Evolutionary conservation across 805 yeast genomes (phyloP).

Genomic region (Candida stauntonica): DNA sequence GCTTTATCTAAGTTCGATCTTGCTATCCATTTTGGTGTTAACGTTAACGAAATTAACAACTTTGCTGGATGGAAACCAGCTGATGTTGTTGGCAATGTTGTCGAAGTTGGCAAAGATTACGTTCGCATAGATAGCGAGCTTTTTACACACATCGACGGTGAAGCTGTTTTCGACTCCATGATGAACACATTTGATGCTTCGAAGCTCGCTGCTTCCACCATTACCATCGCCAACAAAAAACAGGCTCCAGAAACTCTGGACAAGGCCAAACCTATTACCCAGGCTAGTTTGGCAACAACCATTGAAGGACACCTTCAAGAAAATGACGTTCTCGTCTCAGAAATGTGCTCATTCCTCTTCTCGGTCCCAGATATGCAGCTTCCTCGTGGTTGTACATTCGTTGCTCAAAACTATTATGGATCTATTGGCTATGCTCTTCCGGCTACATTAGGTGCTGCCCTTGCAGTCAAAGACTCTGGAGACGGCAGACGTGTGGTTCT

Average conservation of each 20-base stretch:
- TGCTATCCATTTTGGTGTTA: slow-evolving; percentile 64
- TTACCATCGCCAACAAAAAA: not conserved
- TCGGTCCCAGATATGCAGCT: slow-evolving; percentile 54
- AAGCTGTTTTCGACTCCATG: slow-evolving; percentile 16
- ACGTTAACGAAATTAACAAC: slow-evolving; percentile 54
- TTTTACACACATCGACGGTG: slow-evolving; percentile 17
- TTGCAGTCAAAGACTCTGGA: slow-evolving; percentile 47
- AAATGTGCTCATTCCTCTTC: slow-evolving; percentile 64
- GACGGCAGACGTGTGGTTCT: slow-evolving; percentile 41
- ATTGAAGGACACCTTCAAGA: slow-evolving; percentile 47
- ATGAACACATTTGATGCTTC: slow-evolving; percentile 9
- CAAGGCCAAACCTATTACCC: slow-evolving; percentile 11
- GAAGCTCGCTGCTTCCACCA: not conserved
- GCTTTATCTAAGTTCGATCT: slow-evolving; percentile 55
- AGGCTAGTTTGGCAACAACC: slow-evolving; percentile 44
- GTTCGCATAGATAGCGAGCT: slow-evolving; percentile 18
- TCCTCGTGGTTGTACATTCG: slow-evolving; percentile 47
- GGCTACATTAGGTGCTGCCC: slow-evolving; percentile 56
- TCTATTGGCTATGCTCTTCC: slow-evolving; percentile 65
- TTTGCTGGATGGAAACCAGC: slow-evolving; percentile 7
- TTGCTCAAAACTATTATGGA: slow-evolving; percentile 63
- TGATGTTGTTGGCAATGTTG: slow-evolving; percentile 16
- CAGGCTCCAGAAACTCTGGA: not conserved
- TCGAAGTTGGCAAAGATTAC: slow-evolving; percentile 26
- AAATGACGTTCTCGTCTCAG: slow-evolving; percentile 56